A percentile compares a stretch with the other conserved stretches of the same genome.
Conservation (phyloP, 495 filamentous ascomycete genomes). For the Penicillium waksmanii region DNA sequence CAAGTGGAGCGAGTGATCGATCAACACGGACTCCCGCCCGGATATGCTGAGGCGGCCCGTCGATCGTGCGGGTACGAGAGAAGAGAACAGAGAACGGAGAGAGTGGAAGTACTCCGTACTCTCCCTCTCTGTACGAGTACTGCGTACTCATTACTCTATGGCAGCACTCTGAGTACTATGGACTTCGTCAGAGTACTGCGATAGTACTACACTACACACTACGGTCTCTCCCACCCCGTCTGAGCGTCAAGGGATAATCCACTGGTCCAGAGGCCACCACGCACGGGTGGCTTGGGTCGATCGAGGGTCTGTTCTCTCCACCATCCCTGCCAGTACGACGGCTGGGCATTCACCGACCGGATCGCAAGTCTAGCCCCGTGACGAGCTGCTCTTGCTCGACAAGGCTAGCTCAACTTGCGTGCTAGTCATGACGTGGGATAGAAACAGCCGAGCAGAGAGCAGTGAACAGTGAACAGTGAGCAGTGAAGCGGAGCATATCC, state of each 20-base stretch:
- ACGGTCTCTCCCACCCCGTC: neutral
- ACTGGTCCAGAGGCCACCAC: constrained; percentile 47
- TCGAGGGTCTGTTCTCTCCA: constrained; percentile 39
- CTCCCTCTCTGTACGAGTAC: too few relatives aligned
- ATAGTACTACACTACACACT: neutral
- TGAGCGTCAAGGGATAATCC: constrained; percentile 18
- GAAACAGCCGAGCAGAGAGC: too few relatives aligned
- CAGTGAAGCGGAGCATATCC: too few relatives aligned
- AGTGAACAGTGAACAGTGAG: too few relatives aligned
- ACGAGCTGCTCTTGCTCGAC: neutral
- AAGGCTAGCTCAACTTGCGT: too few relatives aligned
- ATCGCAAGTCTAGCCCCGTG: constrained; percentile 5
- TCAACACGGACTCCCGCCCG: constrained; percentile 17
- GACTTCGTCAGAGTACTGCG: too few relatives aligned
- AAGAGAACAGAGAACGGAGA: neutral
- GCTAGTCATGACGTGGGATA: neutral
- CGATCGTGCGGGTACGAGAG: constrained; percentile 7
- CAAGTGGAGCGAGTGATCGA: constrained; percentile 6
- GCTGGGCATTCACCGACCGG: constrained; percentile 12
- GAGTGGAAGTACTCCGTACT: too few relatives aligned
- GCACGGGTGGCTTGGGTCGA: constrained; percentile 39
- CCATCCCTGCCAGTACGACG: constrained; percentile 29
- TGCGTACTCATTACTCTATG: too few relatives aligned
- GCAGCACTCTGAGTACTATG: too few relatives aligned
- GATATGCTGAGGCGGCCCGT: constrained; percentile 16